Evolutionary conservation across 2,329 filamentous ascomycete species (phyloP), one percentile per base, ranked within the genome.

Genomic region (Calonectria ilicicola): DNA sequence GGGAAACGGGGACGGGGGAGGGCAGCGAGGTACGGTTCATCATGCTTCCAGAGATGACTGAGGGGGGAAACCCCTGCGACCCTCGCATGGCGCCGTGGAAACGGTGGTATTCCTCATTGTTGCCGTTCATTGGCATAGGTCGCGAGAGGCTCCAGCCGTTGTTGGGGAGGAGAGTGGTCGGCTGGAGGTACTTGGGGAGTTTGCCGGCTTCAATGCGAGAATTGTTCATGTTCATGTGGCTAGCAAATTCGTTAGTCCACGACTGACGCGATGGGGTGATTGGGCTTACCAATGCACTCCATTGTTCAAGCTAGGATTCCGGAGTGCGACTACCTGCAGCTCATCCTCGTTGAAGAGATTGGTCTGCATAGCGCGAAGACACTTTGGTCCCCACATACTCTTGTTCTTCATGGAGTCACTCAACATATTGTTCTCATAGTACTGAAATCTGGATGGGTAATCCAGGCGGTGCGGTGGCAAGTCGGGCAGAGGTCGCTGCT

Each of bases 401-500:
- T 29, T 42, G 9, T 44, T n/a, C 10, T 17, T 40, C 9, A 35
- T 21, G 38, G 63, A 12, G 17, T 38, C 53, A 19, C 38, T 62
- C 15, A 35, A 10, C 8, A 56, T 8, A n/a, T 38, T 26, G 15
- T 5, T 17, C 9, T 42, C 26, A 15, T 19, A 71, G 64, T 63
- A 70, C 5, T 49, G 51, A 5, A 29, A 14, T 53, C 15, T 40
- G 53, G 5, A 9, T 29, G 23, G 46, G 21, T 14, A 42, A 21
- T 53, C 19, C n/a, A 65, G 15, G 2, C 38, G 26, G 26, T 56
- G 58, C 23, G 70, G 75, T 26, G 44, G 60, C 42, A 72, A 62
- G 8, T 65, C 58, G 8, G 77, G 77, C 6, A 79, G 62, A 12
- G 70, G 70, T 17, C 67, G 78, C 60, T 78, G 77, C 56, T 73